A percentile compares a stretch with the other conserved stretches of the same genome.
phyloP scores from a whole-genome alignment of 1,139 yeast genomes.

The Candida labiduridarum region DNA sequence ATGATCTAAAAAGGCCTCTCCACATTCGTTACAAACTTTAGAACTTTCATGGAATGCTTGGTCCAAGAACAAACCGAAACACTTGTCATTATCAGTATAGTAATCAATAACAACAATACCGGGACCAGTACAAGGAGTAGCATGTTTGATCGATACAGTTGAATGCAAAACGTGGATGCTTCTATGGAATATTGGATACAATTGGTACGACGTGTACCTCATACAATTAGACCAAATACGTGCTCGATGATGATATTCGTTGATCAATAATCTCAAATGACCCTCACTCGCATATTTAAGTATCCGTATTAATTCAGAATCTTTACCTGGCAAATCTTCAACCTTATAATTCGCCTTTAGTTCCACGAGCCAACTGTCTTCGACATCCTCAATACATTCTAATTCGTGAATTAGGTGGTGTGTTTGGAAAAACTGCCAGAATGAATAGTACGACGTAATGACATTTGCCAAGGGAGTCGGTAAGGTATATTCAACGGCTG shows the following conservation, averaged over 20 bases:
- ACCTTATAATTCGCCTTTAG: slow-evolving; percentile 30
- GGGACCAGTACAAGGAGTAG: slow-evolving; percentile 94
- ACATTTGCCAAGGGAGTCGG: slow-evolving; percentile 65
- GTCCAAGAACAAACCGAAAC: slow-evolving; percentile 87
- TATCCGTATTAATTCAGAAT: slow-evolving; percentile 41
- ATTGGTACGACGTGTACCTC: slow-evolving; percentile 41
- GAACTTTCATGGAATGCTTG: slow-evolving; percentile 71
- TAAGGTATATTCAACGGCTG: slow-evolving; percentile 67
- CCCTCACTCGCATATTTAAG: slow-evolving; percentile 37
- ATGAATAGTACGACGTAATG: slow-evolving; percentile 52
- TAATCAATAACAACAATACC: slow-evolving; percentile 78
- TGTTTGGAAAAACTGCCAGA: slow-evolving; percentile 34
- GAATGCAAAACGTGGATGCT: slow-evolving; percentile 78
- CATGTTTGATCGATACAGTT: slow-evolving; percentile 78
- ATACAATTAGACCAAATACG: slow-evolving; percentile 45
- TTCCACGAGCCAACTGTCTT: slow-evolving; percentile 26
- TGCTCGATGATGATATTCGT: slow-evolving; percentile 35
- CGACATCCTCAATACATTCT: slow-evolving; percentile 23
- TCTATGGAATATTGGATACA: slow-evolving; percentile 65
- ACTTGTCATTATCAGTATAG: slow-evolving; percentile 88
- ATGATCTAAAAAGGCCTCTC: slow-evolving; percentile 70
- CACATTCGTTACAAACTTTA: slow-evolving; percentile 79
- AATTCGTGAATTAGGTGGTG: slow-evolving; percentile 27
- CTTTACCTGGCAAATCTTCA: slow-evolving; percentile 36
- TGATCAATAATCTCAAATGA: slow-evolving; percentile 29